Conservation (phyloP, 306 rosid genomes). For the Ammopiptanthus mongolicus region DNA sequence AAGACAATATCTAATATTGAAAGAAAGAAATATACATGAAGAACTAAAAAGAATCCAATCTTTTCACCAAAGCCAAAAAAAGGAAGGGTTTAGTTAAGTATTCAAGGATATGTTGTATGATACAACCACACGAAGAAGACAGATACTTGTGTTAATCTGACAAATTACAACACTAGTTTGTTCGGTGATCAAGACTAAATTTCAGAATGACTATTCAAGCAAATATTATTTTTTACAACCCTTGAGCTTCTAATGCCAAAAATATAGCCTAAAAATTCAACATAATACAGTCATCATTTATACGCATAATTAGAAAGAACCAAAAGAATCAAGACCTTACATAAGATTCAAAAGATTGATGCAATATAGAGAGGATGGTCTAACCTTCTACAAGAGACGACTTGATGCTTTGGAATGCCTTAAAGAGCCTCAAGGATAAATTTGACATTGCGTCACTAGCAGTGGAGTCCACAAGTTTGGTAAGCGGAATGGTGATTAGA, state of each 20-base stretch:
- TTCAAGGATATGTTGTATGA: neutral
- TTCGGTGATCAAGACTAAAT: neutral
- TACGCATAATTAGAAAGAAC: neutral
- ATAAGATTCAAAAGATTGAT: neutral
- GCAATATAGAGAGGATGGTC: neutral
- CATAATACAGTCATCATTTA: neutral
- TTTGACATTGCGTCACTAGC: slow-evolving; percentile 59
- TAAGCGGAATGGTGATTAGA: slow-evolving; percentile 57
- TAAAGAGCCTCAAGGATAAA: slow-evolving; percentile 55
- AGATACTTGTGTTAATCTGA: neutral
- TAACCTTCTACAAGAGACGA: slow-evolving; percentile 48
- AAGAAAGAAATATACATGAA: neutral
- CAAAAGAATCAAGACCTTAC: neutral
- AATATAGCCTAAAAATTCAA: neutral
- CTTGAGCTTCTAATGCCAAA: neutral
- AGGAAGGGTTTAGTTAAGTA: neutral
- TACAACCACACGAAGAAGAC: neutral
- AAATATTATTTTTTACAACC: neutral
- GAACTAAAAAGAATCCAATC: neutral
- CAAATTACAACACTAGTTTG: neutral
- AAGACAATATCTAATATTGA: neutral
- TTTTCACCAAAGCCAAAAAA: neutral
- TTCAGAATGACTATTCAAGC: slow-evolving; percentile 1
- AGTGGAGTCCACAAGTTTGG: slow-evolving; percentile 54
- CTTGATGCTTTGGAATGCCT: slow-evolving; percentile 43